phyloP scores from a whole-genome alignment of 176 grass and related monocot species.

The Aegilops umbellulata region DNA sequence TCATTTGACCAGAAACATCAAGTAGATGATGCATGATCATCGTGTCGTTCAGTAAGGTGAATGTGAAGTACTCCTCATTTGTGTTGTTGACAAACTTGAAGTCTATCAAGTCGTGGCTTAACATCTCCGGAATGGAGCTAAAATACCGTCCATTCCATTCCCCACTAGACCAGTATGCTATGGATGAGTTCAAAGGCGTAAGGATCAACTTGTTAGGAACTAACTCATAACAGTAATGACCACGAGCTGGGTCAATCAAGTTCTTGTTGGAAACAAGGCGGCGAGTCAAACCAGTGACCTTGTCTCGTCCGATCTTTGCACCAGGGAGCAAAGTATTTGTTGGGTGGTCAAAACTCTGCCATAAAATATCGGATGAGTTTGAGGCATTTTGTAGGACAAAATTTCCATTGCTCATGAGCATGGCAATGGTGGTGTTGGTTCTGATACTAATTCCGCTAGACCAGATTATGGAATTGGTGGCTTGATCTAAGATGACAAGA shows the following conservation, averaged over 20 bases:
- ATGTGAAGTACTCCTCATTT: slow-evolving; percentile 30
- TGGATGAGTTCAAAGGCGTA: slow-evolving; percentile 14
- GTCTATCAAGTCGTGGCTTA: background rate
- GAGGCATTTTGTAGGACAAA: slow-evolving; percentile 14
- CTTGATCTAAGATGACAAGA: background rate
- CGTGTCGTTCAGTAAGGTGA: slow-evolving; percentile 14
- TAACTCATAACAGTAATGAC: slow-evolving; percentile 22
- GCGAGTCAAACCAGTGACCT: slow-evolving; percentile 27
- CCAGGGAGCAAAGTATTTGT: slow-evolving; percentile 32
- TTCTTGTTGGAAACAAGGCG: slow-evolving; percentile 41
- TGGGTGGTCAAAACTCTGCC: slow-evolving; percentile 49
- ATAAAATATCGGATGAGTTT: background rate
- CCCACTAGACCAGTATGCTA: slow-evolving; percentile 23
- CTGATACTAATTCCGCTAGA: background rate
- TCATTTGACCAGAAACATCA: slow-evolving; percentile 31
- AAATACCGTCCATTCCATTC: slow-evolving; percentile 54
- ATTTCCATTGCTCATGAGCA: slow-evolving; percentile 14
- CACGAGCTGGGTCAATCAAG: slow-evolving; percentile 24
- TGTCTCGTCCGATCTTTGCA: slow-evolving; percentile 40
- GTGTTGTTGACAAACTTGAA: slow-evolving; percentile 29
- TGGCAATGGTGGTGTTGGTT: background rate
- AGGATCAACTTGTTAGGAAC: background rate
- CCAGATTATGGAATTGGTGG: background rate
- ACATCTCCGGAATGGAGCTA: slow-evolving; percentile 16
- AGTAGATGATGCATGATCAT: slow-evolving; percentile 12